Conservation (phyloP, 768 basidiomycete species). For the Pisolithus tinctorius region DNA sequence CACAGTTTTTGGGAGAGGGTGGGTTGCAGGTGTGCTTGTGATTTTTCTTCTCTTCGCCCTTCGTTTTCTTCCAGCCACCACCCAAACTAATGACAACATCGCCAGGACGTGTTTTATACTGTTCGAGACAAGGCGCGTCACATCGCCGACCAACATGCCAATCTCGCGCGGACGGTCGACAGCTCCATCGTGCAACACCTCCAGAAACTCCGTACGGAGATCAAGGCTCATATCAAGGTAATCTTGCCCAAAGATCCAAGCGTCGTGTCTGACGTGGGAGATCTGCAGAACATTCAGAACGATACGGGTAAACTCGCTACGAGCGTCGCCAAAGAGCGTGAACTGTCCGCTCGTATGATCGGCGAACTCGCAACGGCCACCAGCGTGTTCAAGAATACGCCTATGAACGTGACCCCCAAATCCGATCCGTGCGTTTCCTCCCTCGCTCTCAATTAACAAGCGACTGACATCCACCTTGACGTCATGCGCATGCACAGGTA, state of each 20-base stretch:
- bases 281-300: slow-evolving; percentile 80
- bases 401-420: slow-evolving; percentile 73
- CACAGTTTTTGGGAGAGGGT: slow-evolving; percentile 97
- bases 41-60: neutral
- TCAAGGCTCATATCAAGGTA: slow-evolving; percentile 97
- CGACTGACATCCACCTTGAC: slow-evolving; percentile 4
- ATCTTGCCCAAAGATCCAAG: neutral
- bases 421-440: slow-evolving; percentile 67
- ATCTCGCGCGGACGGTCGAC: slow-evolving; percentile 92
- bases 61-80: neutral
- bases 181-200: slow-evolving; percentile 97
- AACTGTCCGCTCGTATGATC: slow-evolving; percentile 77
- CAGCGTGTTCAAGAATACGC: slow-evolving; percentile 92
- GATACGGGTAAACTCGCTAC: slow-evolving; percentile 91
- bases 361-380: slow-evolving; percentile 83
- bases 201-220: slow-evolving; percentile 88
- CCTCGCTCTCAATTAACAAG: slow-evolving; percentile 3
- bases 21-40: slow-evolving; percentile 69
- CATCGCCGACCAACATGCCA: slow-evolving; percentile 95
- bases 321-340: slow-evolving; percentile 88
- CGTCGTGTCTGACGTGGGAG: neutral
- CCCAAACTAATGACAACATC: neutral
- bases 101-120: slow-evolving; percentile 83
- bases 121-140: slow-evolving; percentile 90
- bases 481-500: slow-evolving; percentile 33